Evolutionary conservation across 2,329 filamentous ascomycete genomes (phyloP), one percentile per base, ranked within the genome.

Genomic region (Delphinella strobiligena): DNA sequence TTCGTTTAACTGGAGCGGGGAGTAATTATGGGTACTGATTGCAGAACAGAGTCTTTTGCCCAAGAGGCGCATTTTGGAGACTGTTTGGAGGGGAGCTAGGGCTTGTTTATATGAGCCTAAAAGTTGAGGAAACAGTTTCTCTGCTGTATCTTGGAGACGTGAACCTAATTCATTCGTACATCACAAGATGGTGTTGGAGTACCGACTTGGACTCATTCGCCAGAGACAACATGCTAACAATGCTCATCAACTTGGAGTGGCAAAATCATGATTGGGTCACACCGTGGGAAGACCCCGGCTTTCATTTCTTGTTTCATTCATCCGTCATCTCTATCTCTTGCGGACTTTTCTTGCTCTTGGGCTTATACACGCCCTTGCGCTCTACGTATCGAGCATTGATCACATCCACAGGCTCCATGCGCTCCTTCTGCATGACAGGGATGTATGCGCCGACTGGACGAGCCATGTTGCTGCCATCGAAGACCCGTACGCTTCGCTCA

Each of bases 1-100:
- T n/a, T 34, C 44, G n/a, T 31, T n/a, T n/a, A n/a, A n/a, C n/a
- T n/a, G n/a, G n/a, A 27, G 27, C 3, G 16, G 5, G 10, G 14
- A 36, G 35, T 19, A 36, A 27, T 19, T 4, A 35, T n/a, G n/a
- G 38, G 43, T 48, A 31, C 49, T 34, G 7, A 11, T 29, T 5
- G 10, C 16, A 16, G 5, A 19, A 33, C 42, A 75, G 66, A 71
- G 72, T 41, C 61, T 94, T 48, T 57, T 95, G 45, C 91, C 91
- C 0, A 64, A 76, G 42, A 67, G 83, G 41, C 69, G 67, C 36
- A 80, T 93, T 40, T 68, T 96, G 19, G 87, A 95, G 64, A 73
- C 77, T 49, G 89, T 96, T 2, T 96, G 91, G 91, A 78, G 86
- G 51, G 89, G 87, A 1, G 76, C 81, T 2, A 74, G 84, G 49